Evolutionary conservation across 768 basidiomycete genomes (phyloP), one percentile per base, ranked within the genome.

Genomic region (Leccinellum luteum): DNA sequence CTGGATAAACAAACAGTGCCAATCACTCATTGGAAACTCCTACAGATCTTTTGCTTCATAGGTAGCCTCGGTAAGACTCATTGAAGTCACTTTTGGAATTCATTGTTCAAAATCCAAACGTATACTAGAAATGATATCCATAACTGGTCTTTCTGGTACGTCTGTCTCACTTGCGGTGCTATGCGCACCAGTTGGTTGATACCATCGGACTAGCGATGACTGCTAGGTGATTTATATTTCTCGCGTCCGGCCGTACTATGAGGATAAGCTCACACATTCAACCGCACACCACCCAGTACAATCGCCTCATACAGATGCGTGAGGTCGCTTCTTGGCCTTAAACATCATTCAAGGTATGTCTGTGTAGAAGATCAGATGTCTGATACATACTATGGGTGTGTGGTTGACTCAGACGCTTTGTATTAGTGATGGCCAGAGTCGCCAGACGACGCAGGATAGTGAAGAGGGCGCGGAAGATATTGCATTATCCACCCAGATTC

Each of bases 241-340:
- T 31, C 30, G 9, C 9, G 5, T 31, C 30, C 30, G 30, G 30
- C 30, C 30, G 9, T 31, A 9, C 30, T 31, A 31, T 9, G 9
- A 12, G 30, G 30, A 31, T 12, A 31, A 31, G 10, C 30, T 31
- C 2, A 31, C 10, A 31, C 10, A 31, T 31, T 31, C 30, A 31
- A 10, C 30, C 30, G 9, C 30, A 31, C 30, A 31, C 30, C 10
- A 9, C 30, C 30, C 9, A 67, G 65, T n/a, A 56, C 52, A 2
- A 67, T 62, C 6, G 62, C 55, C 12, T 64, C 59, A 6, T 60
- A 48, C 31, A 56, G 65, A 49, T 61, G 41, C 1, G 62, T 66
- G 32, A 64, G 56, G 3, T 59, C 52, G n/a, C 66, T 67, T 31
- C 59, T 66, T 10, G 52, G 47, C 3, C 23, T 61, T 31, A 31